A percentile compares a stretch with the other conserved stretches of the same genome.
phyloP scores from a whole-genome alignment of 257 asterid genomes.

The Paraleonurus japonicus region DNA sequence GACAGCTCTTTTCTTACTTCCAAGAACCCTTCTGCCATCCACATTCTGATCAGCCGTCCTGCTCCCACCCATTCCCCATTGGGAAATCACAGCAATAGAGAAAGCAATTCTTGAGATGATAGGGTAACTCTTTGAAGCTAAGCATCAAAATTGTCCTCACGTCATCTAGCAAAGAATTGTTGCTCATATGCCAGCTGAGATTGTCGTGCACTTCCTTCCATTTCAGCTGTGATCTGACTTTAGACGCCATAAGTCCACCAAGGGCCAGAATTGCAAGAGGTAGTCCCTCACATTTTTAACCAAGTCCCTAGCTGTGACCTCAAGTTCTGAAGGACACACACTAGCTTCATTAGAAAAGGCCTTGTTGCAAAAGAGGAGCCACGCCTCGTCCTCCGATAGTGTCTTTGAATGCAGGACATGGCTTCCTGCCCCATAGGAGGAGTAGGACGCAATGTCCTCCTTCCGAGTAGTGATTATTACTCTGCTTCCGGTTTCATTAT shows the following conservation, averaged over 20 bases:
- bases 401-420: not conserved
- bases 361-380: not conserved
- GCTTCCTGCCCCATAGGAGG: not conserved
- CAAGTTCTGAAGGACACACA: not conserved
- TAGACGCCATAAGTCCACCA: not conserved
- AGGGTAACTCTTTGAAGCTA: conserved; percentile 27
- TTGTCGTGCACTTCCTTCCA: not conserved
- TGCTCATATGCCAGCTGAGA: not conserved
- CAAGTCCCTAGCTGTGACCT: not conserved
- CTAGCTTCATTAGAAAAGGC: not conserved
- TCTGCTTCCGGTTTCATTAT: not conserved
- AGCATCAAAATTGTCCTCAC: not conserved
- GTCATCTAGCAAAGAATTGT: not conserved
- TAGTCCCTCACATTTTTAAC: not conserved
- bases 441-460: not conserved
- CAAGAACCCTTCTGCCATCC: conserved; percentile 42
- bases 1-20: conserved; percentile 16
- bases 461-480: not conserved
- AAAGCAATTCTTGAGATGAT: conserved; percentile 33
- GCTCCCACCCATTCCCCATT: not conserved
- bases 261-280: not conserved
- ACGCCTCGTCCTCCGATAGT: not conserved
- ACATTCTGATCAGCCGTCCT: conserved; percentile 30
- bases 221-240: not conserved
- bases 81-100: conserved; percentile 30